Percentiles rank a stretch among this genome's conserved stretches.
These are phyloP conservation scores for Globisporangium heterothallicum DNA, from an alignment of 352 stramenopile genomes.

Conservation along the genomic window DNA sequence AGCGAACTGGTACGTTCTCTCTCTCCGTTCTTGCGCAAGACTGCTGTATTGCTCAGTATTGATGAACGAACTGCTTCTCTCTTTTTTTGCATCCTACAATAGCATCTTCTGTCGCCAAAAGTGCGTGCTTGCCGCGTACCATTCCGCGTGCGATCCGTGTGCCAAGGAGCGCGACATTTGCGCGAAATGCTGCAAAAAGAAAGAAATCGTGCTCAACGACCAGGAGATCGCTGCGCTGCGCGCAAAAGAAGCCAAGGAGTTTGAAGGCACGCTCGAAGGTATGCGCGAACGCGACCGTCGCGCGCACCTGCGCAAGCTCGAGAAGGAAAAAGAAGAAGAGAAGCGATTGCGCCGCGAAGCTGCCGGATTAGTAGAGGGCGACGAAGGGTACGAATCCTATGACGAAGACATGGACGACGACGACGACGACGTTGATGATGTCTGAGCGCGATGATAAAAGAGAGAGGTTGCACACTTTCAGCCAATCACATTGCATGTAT, in stretches of 20 bases:
- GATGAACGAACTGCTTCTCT: too few species aligned
- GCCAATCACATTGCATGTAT: slow-evolving; percentile 19
- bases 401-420: slow-evolving; percentile 42
- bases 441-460: too few species aligned
- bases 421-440: slow-evolving; percentile 21
- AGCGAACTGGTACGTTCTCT: slow-evolving; percentile 71
- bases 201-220: slow-evolving; percentile 58
- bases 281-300: slow-evolving; percentile 80
- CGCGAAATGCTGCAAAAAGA: slow-evolving; percentile 80
- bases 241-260: slow-evolving; percentile 40
- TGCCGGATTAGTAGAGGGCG: slow-evolving; percentile 20
- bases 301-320: slow-evolving; percentile 51
- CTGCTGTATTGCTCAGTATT: too few species aligned
- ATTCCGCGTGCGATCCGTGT: slow-evolving; percentile 91
- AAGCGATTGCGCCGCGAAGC: slow-evolving; percentile 18
- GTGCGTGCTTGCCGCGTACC: slow-evolving; percentile 92
- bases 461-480: too few species aligned
- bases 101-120: slow-evolving; percentile 92
- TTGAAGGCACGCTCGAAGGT: slow-evolving; percentile 45
- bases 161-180: slow-evolving; percentile 86
- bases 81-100: slow-evolving; percentile 8
- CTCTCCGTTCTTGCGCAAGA: background rate
- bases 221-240: slow-evolving; percentile 43
- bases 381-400: slow-evolving; percentile 40
- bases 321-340: slow-evolving; percentile 52